Evolutionary conservation across 495 filamentous ascomycete species (phyloP).

Genomic region (Hypoxylon trugodes): DNA sequence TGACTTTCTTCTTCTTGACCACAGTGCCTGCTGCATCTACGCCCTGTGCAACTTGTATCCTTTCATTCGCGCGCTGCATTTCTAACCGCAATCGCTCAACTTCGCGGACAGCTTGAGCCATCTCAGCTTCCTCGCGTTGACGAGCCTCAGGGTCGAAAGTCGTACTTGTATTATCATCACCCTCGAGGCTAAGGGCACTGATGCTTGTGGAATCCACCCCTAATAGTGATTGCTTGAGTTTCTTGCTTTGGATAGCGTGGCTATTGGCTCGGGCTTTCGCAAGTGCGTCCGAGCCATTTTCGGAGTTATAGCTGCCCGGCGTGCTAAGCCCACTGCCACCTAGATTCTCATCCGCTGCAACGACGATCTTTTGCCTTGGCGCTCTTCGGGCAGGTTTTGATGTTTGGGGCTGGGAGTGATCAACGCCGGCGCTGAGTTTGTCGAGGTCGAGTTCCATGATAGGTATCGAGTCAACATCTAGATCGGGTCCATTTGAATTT

Average conservation of each 20-base stretch:
- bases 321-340: slow-evolving; percentile 51
- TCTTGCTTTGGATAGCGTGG: slow-evolving; percentile 40
- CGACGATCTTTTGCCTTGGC: slow-evolving; percentile 61
- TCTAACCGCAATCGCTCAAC: slow-evolving; percentile 84
- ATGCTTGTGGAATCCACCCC: slow-evolving; percentile 88
- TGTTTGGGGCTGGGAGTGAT: slow-evolving; percentile 18
- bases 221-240: slow-evolving; percentile 65
- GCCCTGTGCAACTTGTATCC: slow-evolving; percentile 74
- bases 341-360: slow-evolving; percentile 68
- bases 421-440: slow-evolving; percentile 47
- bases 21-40: slow-evolving; percentile 74
- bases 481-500: slow-evolving; percentile 71
- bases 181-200: slow-evolving; percentile 67
- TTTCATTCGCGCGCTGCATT: slow-evolving; percentile 90
- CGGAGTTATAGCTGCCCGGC: slow-evolving; percentile 56
- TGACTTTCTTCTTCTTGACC: slow-evolving; percentile 75
- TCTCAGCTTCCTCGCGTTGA: slow-evolving; percentile 78
- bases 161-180: slow-evolving; percentile 48
- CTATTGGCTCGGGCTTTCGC: slow-evolving; percentile 44
- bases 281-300: slow-evolving; percentile 49
- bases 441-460: slow-evolving; percentile 89
- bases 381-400: slow-evolving; percentile 38
- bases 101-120: slow-evolving; percentile 83
- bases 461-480: slow-evolving; percentile 93
- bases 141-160: slow-evolving; percentile 60